Evolutionary conservation across 1,139 yeast genomes (phyloP).

Genomic region (Taphrina betulina): DNA sequence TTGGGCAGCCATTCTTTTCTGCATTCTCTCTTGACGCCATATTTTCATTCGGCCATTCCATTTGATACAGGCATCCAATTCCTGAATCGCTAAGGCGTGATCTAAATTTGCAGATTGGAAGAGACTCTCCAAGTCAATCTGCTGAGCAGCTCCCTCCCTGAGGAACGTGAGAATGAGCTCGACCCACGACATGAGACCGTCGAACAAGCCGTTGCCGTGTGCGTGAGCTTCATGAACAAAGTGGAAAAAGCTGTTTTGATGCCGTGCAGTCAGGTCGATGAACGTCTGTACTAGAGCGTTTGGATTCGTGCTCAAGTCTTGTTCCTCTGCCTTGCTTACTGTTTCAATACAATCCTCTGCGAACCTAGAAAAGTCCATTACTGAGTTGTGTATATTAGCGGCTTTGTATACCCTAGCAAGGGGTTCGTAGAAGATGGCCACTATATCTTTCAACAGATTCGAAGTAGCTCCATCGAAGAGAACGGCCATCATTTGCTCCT

Average conservation of each 20-base stretch:
- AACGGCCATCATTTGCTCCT: conserved; percentile 66
- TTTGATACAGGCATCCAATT: conserved; percentile 50
- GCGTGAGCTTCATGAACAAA: conserved; percentile 75
- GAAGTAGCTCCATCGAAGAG: conserved; percentile 86
- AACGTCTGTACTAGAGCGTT: conserved; percentile 61
- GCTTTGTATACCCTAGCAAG: conserved; percentile 70
- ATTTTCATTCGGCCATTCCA: conserved; percentile 51
- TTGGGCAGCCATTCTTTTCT: conserved; percentile 42
- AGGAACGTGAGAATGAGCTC: conserved; percentile 60
- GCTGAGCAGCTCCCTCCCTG: conserved; percentile 51
- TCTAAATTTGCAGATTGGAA: conserved; percentile 44
- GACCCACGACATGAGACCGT: conserved; percentile 70
- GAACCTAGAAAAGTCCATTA: conserved; percentile 69
- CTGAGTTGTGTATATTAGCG: conserved; percentile 73
- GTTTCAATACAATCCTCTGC: conserved; percentile 66
- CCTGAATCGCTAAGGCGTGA: conserved; percentile 47
- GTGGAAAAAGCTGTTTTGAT: conserved; percentile 66
- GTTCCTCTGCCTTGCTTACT: conserved; percentile 53
- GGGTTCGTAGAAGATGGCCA: conserved; percentile 81
- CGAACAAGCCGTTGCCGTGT: conserved; percentile 73
- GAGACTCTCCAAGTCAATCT: conserved; percentile 44
- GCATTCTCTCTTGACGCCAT: conserved; percentile 43
- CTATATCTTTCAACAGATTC: conserved; percentile 63
- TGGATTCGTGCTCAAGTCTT: conserved; percentile 50
- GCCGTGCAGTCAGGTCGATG: conserved; percentile 63